Conservation (phyloP, 352 stramenopile genomes). For the Pythium pyrilobum region DNA sequence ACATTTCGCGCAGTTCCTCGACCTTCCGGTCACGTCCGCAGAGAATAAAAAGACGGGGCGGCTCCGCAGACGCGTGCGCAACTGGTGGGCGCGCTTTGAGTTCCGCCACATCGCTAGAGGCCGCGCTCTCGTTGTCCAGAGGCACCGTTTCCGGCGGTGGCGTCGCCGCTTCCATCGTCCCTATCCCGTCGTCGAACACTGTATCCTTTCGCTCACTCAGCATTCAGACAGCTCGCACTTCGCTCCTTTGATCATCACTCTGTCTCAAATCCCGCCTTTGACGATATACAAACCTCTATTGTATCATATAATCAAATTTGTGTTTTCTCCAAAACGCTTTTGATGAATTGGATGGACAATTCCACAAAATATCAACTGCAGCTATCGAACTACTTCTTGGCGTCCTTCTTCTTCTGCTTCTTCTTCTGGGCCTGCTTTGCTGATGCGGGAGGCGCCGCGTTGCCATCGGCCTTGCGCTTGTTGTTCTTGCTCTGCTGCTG, state of each 20-base stretch:
- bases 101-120: neutral
- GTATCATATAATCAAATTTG: no score
- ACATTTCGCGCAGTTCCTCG: constrained; percentile 61
- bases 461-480: constrained; percentile 18
- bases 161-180: no score
- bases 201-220: no score
- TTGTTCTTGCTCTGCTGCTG: constrained; percentile 6
- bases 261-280: no score
- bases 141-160: neutral
- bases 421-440: constrained; percentile 12
- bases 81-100: neutral
- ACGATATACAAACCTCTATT: no score
- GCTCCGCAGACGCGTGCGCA: neutral
- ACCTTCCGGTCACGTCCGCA: constrained; percentile 58
- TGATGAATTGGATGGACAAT: constrained; percentile 1
- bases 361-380: neutral
- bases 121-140: neutral
- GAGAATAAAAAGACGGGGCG: constrained; percentile 59
- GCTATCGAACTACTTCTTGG: neutral
- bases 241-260: no score
- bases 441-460: neutral
- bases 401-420: constrained; percentile 23
- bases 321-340: neutral
- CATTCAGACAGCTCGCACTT: no score
- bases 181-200: no score